These are phyloP conservation scores for Lachnellula cervina DNA, from an alignment of 2,329 filamentous ascomycete genomes.

Conservation along the genomic window DNA sequence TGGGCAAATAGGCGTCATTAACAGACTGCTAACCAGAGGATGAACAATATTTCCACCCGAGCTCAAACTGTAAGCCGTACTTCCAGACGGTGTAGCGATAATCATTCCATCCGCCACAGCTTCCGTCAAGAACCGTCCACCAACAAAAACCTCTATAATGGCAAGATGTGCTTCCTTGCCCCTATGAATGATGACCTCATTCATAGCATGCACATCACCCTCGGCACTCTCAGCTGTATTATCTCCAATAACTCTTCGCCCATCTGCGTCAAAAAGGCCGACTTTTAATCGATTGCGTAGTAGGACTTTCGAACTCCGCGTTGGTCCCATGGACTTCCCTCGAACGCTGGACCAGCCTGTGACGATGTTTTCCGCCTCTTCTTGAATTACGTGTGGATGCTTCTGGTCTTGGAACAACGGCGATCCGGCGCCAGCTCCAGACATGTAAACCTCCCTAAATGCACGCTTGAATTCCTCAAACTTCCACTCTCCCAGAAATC, in stretches of 20 bases:
- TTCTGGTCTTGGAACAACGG: constrained; percentile 28
- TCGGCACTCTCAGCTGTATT: constrained; percentile 28
- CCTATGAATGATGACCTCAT: constrained; percentile 90
- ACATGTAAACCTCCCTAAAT: constrained; percentile 90
- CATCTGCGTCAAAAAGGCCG: constrained; percentile 70
- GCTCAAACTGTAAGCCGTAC: constrained; percentile 91
- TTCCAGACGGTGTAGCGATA: constrained; percentile 88
- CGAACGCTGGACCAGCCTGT: constrained; percentile 67
- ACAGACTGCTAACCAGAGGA: constrained; percentile 79
- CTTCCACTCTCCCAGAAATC: constrained; percentile 95
- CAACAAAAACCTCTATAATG: constrained; percentile 86
- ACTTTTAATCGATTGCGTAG: constrained; percentile 84
- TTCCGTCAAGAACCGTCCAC: constrained; percentile 84
- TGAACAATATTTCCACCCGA: constrained; percentile 92
- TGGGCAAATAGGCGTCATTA: constrained; percentile 92
- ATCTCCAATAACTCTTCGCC: constrained; percentile 48
- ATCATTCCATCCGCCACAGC: constrained; percentile 94
- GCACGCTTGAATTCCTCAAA: constrained; percentile 89
- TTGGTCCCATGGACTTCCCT: constrained; percentile 75
- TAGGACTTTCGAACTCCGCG: constrained; percentile 72
- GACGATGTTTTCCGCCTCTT: constrained; percentile 29
- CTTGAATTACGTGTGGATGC: constrained; percentile 25
- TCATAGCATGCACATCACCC: constrained; percentile 64
- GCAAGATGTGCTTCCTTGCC: constrained; percentile 86
- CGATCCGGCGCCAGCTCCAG: constrained; percentile 46